Percentiles rank a stretch among this genome's conserved stretches.
phyloP scores from a whole-genome alignment of 2,329 filamentous ascomycete genomes.

The Mollisiaceae sp. region DNA sequence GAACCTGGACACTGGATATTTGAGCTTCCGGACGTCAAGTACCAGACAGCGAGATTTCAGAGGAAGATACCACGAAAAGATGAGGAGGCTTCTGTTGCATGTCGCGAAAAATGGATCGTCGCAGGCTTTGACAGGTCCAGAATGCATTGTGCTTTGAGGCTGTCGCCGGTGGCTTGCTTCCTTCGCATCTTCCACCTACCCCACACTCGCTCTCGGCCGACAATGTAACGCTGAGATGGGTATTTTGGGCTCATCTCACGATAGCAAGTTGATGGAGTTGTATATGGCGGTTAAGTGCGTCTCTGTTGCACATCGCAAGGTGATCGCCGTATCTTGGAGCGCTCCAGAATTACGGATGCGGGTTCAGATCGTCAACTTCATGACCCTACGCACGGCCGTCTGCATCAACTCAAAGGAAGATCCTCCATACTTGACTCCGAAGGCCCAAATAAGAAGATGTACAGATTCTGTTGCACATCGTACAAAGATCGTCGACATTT shows the following conservation, averaged over 20 bases:
- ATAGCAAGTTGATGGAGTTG: neutral
- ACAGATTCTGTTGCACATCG: conserved; percentile 14
- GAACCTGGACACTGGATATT: neutral
- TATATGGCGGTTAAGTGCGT: neutral
- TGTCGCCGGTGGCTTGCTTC: conserved; percentile 3
- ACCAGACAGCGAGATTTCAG: neutral
- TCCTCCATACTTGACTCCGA: neutral
- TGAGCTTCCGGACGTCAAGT: conserved; percentile 2
- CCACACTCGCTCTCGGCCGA: neutral
- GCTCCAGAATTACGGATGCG: neutral
- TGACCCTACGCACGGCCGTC: neutral
- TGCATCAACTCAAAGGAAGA: conserved; percentile 4
- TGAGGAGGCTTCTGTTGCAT: conserved; percentile 6
- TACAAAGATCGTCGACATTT: conserved; percentile 16
- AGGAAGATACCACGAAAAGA: conserved; percentile 2
- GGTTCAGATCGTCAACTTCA: conserved; percentile 7
- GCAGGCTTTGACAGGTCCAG: neutral
- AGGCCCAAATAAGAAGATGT: neutral
- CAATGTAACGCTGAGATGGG: conserved; percentile 8
- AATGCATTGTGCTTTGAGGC: conserved; percentile 5
- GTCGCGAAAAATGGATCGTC: conserved; percentile 10
- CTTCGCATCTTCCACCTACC: neutral
- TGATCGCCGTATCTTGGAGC: conserved; percentile 11
- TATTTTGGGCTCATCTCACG: conserved; percentile 5
- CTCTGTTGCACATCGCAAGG: conserved; percentile 12